Evolutionary conservation across 106 monocot genomes (phyloP), one percentile per base, ranked within the genome.

Genomic region (Cymbidium sinense): DNA sequence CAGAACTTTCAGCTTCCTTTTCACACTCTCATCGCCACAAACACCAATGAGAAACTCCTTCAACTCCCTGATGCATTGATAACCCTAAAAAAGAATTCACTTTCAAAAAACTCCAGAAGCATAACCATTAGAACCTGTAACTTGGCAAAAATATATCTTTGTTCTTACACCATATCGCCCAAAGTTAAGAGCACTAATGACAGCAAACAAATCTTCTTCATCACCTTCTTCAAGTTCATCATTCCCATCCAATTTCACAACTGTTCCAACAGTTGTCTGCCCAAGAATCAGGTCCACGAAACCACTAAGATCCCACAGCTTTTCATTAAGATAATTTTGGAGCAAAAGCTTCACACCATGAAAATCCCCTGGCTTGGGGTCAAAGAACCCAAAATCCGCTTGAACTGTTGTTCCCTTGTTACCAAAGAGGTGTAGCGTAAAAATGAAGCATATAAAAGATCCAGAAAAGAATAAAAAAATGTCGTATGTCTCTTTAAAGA

Each of bases 361-460:
- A 76, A 99, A 99, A 74, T 99, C 94, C 7, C 41, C 75, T 17
- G 85, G 87, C 79, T 92, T 99, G 50, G 98, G 98, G 50, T 99
- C 98, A 47, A 90, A 99, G 86, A 99, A 99, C n/a, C 80, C 95
- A 74, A 99, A 90, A 84, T 95, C 92, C 43, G 87, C 92, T 78
- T 95, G 92, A 55, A 99, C 88, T 27, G 77, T 89, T 29, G 82
- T 79, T 41, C 55, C 13, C 85, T 85, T 62, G 3, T 15, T 9
- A 36, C 28, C 44, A 44, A 51, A 34, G 27, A 39, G 2, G n/a
- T 44, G 44, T 47, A 44, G 41, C 43, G 28, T 13, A 71, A 71
- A 39, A 30, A 35, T 13, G 10, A 28, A 74, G 19, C 74, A n/a
- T 74, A 43, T 58, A 23, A 20, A 44, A 4, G 47, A 39, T 34